phyloP scores from a whole-genome alignment of 805 yeast genomes.

The Sugiyamaella lignohabitans region DNA sequence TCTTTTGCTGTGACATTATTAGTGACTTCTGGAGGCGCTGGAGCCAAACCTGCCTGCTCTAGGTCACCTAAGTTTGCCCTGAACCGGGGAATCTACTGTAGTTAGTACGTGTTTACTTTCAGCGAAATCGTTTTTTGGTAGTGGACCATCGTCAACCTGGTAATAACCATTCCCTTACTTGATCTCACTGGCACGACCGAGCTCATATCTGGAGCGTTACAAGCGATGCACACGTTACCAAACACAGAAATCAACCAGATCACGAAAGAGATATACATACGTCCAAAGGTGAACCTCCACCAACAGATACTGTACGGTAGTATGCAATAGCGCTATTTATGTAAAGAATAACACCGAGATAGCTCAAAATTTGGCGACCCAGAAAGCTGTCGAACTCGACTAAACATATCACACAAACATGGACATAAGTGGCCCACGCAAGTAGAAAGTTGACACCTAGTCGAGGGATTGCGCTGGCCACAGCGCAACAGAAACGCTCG shows the following conservation, averaged over 20 bases:
- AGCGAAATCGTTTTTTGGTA: no score
- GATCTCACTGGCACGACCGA: no score
- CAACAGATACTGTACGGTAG: conserved; percentile 23
- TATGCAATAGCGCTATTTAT: conserved; percentile 24
- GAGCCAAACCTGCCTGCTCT: conserved; percentile 21
- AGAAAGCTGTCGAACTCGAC: conserved; percentile 8
- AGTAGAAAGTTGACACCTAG: conserved; percentile 25
- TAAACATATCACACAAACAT: conserved; percentile 21
- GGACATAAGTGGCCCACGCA: conserved; percentile 29
- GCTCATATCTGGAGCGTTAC: no score
- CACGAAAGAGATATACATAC: conserved; percentile 7
- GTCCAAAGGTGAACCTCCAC: conserved; percentile 33
- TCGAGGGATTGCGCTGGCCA: conserved; percentile 29
- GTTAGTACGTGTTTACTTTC: conserved; percentile 4
- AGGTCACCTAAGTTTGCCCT: conserved; percentile 16
- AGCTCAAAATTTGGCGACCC: conserved; percentile 9
- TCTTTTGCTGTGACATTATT: conserved; percentile 34
- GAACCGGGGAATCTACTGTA: conserved; percentile 13
- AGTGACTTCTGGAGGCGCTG: conserved; percentile 26
- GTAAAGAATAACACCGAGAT: conserved; percentile 22
- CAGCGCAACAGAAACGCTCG: conserved; percentile 22
- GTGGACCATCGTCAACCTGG: no score
- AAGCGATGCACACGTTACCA: no score
- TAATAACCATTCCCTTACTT: no score
- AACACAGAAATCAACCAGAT: not conserved